Base-by-base conservation (phyloP, 495 filamentous ascomycete species). In the Cercophora samala region DNA sequence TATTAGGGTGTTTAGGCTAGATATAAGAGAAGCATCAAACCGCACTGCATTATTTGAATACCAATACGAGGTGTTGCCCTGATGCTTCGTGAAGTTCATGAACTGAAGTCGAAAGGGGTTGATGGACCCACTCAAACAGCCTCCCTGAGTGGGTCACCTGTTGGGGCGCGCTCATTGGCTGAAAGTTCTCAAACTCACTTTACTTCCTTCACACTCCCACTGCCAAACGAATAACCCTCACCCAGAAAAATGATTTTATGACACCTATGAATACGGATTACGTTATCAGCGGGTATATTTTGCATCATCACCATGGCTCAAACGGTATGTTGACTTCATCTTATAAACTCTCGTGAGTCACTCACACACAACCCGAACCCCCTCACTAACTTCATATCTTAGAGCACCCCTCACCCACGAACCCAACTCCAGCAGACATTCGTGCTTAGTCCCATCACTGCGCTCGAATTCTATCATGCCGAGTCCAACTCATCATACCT, bases 401-500 rank as follows among this genome's bases (percentile, higher is more conserved):
- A 69, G 64, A 32, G 37, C 37, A 11, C 37, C 8, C 37, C 37
- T 17, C 37, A 46, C 13, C 32, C 13, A 63, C 13, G 17, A 22
- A 58, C 60, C 58, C 53, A 62, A 46, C 70, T 83, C 51, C 75
- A 59, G 23, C 70, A 76, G 61, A 75, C 75, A 54, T 73, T 75
- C 62, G 69, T 78, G n/a, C 73, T 86, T 8, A 81, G 72, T 63
- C 87, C 88, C 25, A 80, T 90, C 63, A 89, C 87, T 21, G 86
- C 86, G 0, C 73, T 90, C 18, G 82, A 81, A 23, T 83, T 87
- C 59, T 78, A 75, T 67, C 63, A 68, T 5, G 67, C 70, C 53
- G 67, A 51, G 2, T 66, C 74, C 26, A 75, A 70, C 51, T 65
- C 74, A 67, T 65, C 79, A 25, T 80, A 81, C 24, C 71, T 97